phyloP scores from a whole-genome alignment of 495 filamentous ascomycete species.

The Neurospora pannonica region DNA sequence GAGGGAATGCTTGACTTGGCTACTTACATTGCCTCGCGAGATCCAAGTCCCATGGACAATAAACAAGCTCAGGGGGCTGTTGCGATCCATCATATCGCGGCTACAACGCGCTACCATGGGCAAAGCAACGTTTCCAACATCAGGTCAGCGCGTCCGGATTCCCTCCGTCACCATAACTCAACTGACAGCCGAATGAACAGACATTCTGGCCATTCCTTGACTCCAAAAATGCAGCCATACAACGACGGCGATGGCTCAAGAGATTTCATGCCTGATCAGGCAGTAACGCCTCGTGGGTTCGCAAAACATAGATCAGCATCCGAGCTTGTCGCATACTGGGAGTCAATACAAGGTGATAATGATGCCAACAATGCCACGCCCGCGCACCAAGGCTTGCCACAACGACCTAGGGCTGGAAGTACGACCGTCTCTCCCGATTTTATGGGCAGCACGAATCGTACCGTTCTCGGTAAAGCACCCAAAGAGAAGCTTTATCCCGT shows the following conservation, averaged over 20 bases:
- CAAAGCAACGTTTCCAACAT: slow-evolving; percentile 5
- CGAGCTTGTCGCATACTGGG: slow-evolving; percentile 16
- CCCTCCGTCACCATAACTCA: neutral
- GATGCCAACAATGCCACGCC: neutral
- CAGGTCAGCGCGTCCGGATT: neutral
- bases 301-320: slow-evolving; percentile 7
- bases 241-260: neutral
- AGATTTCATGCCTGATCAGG: neutral
- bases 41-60: neutral
- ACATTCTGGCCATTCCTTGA: neutral
- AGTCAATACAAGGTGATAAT: slow-evolving; percentile 1
- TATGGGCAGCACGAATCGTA: neutral
- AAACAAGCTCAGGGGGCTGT: neutral
- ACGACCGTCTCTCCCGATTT: neutral
- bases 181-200: neutral
- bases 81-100: neutral
- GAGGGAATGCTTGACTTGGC: neutral
- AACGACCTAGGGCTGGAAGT: neutral
- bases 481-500: neutral
- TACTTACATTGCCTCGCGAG: neutral
- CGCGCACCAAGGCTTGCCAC: neutral
- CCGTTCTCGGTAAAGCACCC: neutral
- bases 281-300: neutral
- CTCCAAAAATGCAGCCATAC: slow-evolving; percentile 4
- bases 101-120: neutral